phyloP scores from a whole-genome alignment of 768 basidiomycete genomes.

The Russula sp. region DNA sequence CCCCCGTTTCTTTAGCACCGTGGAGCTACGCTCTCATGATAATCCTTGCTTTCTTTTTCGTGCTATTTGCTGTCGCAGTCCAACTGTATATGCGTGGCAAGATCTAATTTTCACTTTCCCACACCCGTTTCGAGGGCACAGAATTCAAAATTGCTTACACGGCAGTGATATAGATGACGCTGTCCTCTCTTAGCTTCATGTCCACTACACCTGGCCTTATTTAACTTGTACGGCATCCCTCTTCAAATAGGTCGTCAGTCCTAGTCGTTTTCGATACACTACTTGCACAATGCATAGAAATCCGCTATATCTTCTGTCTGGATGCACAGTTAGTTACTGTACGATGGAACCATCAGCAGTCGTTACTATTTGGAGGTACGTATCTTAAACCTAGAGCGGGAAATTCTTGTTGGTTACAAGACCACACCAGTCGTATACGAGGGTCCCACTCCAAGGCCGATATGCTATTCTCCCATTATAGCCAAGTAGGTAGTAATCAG shows the following conservation, averaged over 20 bases:
- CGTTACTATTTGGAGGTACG: not conserved
- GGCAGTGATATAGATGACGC: not conserved
- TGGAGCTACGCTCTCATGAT: conserved; percentile 33
- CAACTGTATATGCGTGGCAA: conserved; percentile 29
- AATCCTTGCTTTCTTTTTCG: conserved; percentile 38
- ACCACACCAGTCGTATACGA: too few relatives aligned
- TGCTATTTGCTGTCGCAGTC: conserved; percentile 39
- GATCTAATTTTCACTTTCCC: conserved; percentile 1
- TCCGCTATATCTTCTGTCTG: not conserved
- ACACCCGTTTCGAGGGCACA: not conserved
- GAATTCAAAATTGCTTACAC: not conserved
- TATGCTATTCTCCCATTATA: too few relatives aligned
- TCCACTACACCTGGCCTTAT: not conserved
- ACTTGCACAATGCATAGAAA: not conserved
- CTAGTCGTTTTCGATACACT: not conserved
- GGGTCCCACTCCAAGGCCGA: too few relatives aligned
- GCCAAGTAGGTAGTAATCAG: not conserved
- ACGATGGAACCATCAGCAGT: not conserved
- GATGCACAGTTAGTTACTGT: not conserved
- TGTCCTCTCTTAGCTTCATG: not conserved
- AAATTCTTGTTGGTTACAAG: too few relatives aligned
- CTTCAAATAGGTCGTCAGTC: not conserved
- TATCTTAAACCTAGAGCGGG: not conserved
- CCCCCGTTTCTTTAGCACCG: conserved; percentile 29
- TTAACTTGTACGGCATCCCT: not conserved